These are phyloP conservation scores for Wickerhamomyces silvicola DNA, from an alignment of 805 yeast genomes.

Conservation along the genomic window DNA sequence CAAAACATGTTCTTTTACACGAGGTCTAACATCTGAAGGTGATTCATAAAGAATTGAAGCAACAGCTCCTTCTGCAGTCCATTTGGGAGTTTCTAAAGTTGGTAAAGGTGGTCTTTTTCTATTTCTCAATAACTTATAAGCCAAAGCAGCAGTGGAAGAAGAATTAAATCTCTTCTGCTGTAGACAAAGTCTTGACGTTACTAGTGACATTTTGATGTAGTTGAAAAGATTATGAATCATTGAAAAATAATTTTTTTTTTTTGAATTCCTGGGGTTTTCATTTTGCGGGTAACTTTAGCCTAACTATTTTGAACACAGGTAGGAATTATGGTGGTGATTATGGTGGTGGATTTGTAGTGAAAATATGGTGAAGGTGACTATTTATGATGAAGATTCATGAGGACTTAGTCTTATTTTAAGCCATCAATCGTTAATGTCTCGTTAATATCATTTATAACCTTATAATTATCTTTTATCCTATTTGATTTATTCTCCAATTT, in stretches of 20 bases:
- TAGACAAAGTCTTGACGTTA: too few species aligned
- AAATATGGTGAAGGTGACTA: not conserved
- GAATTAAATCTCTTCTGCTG: slow-evolving; percentile 25
- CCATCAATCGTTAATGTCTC: slow-evolving; percentile 7
- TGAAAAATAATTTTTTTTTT: too few species aligned
- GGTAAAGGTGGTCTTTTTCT: slow-evolving; percentile 87
- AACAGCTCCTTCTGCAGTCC: slow-evolving; percentile 97
- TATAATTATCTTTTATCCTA: slow-evolving; percentile 6
- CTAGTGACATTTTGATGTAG: not conserved
- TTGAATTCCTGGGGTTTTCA: too few species aligned
- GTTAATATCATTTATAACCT: slow-evolving; percentile 5
- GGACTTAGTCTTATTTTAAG: not conserved
- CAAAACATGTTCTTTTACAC: slow-evolving; percentile 79
- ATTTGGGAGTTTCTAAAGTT: slow-evolving; percentile 83
- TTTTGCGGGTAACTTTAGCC: slow-evolving; percentile 1
- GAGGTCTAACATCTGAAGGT: slow-evolving; percentile 48
- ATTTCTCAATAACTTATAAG: slow-evolving; percentile 85
- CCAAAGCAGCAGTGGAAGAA: slow-evolving; percentile 87
- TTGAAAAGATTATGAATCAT: not conserved
- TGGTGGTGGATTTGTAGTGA: not conserved
- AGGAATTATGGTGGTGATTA: not conserved
- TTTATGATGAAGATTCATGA: slow-evolving; percentile 3
- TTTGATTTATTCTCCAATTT: slow-evolving; percentile 18
- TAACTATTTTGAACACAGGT: not conserved
- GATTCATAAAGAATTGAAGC: slow-evolving; percentile 93